Evolutionary conservation across 2,329 filamentous ascomycete genomes (phyloP).

Genomic region (Cordyceps fumosorosea): DNA sequence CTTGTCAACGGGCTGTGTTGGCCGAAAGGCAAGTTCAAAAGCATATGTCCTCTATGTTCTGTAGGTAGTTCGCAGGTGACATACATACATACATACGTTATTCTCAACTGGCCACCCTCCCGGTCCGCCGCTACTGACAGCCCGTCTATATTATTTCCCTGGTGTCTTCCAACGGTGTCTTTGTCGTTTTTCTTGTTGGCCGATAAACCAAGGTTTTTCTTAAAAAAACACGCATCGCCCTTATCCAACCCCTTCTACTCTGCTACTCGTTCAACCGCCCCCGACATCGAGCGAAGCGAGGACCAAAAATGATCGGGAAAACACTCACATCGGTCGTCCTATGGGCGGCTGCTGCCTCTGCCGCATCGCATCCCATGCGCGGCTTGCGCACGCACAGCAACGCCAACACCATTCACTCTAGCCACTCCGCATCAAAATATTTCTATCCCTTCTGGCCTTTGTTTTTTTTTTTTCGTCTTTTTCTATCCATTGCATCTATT

Average conservation of each 20-base stretch:
- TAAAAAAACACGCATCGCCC: not conserved
- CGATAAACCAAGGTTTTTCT: not conserved
- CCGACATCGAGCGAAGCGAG: not conserved
- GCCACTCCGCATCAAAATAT: not conserved
- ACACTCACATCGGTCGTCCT: not conserved
- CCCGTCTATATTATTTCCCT: not conserved
- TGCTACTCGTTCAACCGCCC: not conserved
- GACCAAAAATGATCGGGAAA: not conserved
- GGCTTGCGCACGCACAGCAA: not conserved
- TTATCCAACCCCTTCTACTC: not conserved
- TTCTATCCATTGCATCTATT: too few species aligned
- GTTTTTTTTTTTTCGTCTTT: too few species aligned
- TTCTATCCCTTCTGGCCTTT: too few species aligned
- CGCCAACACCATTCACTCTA: constrained; percentile 7
- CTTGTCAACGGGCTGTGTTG: too few species aligned
- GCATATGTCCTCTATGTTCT: too few species aligned
- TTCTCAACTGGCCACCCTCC: not conserved
- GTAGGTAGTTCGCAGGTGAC: too few species aligned
- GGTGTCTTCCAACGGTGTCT: not conserved
- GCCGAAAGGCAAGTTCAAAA: too few species aligned
- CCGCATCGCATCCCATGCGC: constrained; percentile 6
- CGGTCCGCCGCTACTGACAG: not conserved
- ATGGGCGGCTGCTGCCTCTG: not conserved
- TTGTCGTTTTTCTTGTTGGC: too few species aligned
- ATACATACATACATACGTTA: too few species aligned